Conservation (phyloP, 2,329 filamentous ascomycete genomes). For the Phialophora macrospora region DNA sequence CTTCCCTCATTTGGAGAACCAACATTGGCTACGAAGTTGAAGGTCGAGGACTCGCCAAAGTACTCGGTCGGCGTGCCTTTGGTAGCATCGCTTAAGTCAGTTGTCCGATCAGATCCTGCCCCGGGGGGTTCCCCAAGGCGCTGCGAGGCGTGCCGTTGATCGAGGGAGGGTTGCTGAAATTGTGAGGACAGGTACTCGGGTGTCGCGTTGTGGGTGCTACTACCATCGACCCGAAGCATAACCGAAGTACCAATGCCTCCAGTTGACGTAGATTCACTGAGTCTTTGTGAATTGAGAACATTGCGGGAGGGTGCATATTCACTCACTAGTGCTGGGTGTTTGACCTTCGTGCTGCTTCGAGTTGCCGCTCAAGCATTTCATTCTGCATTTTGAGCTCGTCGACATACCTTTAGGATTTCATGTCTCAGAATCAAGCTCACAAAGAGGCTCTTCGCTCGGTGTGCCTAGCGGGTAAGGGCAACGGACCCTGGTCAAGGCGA, state of each 20-base stretch:
- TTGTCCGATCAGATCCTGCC: slow-evolving; percentile 1
- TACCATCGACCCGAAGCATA: neutral
- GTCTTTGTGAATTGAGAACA: neutral
- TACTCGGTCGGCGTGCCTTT: slow-evolving; percentile 17
- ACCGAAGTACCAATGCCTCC: neutral
- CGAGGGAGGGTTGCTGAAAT: neutral
- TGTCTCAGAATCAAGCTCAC: neutral
- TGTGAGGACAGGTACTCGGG: neutral
- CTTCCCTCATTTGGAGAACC: slow-evolving; percentile 6
- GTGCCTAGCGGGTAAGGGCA: neutral
- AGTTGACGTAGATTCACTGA: neutral
- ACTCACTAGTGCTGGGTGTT: slow-evolving; percentile 1
- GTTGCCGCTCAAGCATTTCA: slow-evolving; percentile 13
- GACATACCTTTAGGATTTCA: slow-evolving; percentile 6
- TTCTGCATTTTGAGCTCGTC: slow-evolving; percentile 16
- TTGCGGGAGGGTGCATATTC: neutral
- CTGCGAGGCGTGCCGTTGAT: neutral
- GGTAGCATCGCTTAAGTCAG: slow-evolving; percentile 6
- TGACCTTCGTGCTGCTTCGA: slow-evolving; percentile 2
- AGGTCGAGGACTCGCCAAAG: slow-evolving; percentile 16
- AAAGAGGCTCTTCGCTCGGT: neutral
- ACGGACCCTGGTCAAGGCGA: neutral
- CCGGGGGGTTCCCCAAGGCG: neutral
- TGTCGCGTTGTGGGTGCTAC: neutral
- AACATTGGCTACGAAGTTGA: slow-evolving; percentile 14